Evolutionary conservation across 306 rosid genomes (phyloP), one percentile per base, ranked within the genome.

Genomic region (Pueraria montana): DNA sequence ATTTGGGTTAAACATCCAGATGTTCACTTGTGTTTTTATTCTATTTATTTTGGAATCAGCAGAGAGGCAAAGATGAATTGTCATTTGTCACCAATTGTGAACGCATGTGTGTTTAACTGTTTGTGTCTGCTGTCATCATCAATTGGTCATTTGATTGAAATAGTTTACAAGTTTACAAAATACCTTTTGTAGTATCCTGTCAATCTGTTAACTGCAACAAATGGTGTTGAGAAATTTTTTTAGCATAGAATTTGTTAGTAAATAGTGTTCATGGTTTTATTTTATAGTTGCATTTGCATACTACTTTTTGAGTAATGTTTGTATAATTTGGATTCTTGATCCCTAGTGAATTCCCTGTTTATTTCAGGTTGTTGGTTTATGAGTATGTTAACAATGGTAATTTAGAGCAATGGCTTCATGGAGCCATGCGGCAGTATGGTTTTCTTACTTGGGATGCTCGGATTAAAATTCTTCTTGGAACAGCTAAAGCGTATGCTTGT

Each of bases 401-500:
- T 77, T 86, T 93, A 40, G 98, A 93, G 84, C 98, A 93, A 69
- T 93, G 98, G 98, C 97, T 92, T 69, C 98, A 94, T 84, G 98
- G 98, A 79, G 95, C 91, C 24, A 90, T 94, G 97, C 85, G 87
- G 26, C 93, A 91, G 74, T 87, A 86, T 87, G 98, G 95, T 67
- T 92, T 76, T 88, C 91, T 94, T 56, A 94, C 98, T 66, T 94
- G 98, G 98, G 98, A 92, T n/a, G 98, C 98, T 52, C 91, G 98
- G 38, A 87, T 90, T 90, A 94, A 94, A 87, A 88, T 94, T 84
- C 95, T 94, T 69, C 93, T 92, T 9, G 98, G 98, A 81, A 94
- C 98, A 17, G 97, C 98, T 17, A 92, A 94, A 85, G 98, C 93
- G 98, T 94, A 84, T 69, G 93, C 82, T 72, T 74, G 48, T 76